Percentiles rank a stretch among this genome's conserved stretches.
Evolutionary conservation across 441 rosid species (phyloP).

Genomic region (Theobroma grandiflorum): DNA sequence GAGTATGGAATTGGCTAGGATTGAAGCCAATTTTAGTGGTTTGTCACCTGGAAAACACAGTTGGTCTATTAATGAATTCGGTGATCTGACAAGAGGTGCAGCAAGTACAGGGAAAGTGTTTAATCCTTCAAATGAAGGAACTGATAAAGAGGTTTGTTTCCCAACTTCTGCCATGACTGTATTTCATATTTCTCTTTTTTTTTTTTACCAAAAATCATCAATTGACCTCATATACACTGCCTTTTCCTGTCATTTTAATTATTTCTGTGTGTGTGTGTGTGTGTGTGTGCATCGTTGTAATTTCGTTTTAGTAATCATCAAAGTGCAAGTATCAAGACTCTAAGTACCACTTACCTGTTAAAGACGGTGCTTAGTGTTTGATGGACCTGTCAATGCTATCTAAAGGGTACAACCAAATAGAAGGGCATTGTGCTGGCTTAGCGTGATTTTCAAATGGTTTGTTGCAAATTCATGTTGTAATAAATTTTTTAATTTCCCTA

Average conservation of each 20-base stretch:
- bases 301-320: not conserved
- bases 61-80: slow-evolving; percentile 90
- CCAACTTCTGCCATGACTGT: slow-evolving; percentile 4
- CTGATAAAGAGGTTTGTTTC: slow-evolving; percentile 55
- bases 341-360: not conserved
- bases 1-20: slow-evolving; percentile 82
- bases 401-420: not conserved
- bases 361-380: not conserved
- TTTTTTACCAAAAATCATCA: not conserved
- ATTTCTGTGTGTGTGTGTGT: not conserved
- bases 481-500: not conserved
- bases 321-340: not conserved
- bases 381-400: not conserved
- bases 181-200: not conserved
- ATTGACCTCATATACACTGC: not conserved
- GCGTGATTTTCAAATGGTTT: not conserved
- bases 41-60: slow-evolving; percentile 79
- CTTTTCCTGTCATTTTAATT: not conserved
- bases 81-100: slow-evolving; percentile 90
- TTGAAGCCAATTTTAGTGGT: slow-evolving; percentile 85
- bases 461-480: not conserved
- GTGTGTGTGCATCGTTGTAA: not conserved
- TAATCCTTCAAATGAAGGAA: slow-evolving; percentile 53
- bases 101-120: slow-evolving; percentile 83
- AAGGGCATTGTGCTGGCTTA: not conserved